Percentiles rank a stretch among this genome's conserved stretches.
Conservation (phyloP, 2,329 filamentous ascomycete genomes). For the Fusarium sp. region DNA sequence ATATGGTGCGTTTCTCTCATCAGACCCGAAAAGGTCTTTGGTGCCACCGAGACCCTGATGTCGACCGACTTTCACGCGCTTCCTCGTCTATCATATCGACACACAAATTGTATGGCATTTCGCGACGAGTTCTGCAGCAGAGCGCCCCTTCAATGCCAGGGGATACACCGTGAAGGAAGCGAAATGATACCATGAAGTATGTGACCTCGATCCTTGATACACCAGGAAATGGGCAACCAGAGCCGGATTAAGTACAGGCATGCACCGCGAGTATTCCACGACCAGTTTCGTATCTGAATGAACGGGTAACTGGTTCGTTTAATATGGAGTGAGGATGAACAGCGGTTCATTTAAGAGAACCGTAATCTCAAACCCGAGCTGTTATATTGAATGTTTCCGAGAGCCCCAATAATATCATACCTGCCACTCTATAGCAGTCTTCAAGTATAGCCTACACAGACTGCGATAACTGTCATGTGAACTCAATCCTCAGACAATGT, state of each 20-base stretch:
- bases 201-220: not conserved
- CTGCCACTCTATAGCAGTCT: not conserved
- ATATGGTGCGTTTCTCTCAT: not conserved
- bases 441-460: not conserved
- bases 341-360: not conserved
- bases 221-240: not conserved
- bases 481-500: too few relatives aligned
- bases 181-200: not conserved
- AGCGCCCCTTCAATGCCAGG: not conserved
- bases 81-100: not conserved
- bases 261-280: not conserved
- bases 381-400: not conserved
- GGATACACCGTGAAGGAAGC: not conserved
- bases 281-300: not conserved
- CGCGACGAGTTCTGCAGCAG: not conserved
- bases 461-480: too few relatives aligned
- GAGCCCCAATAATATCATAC: not conserved
- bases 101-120: too few relatives aligned
- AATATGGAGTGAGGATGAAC: not conserved
- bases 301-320: fast-evolving
- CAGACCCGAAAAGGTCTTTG: not conserved
- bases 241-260: not conserved
- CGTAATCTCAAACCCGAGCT: not conserved
- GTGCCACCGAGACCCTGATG: not conserved
- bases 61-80: not conserved